Evolutionary conservation across 441 rosid genomes (phyloP), one percentile per base, ranked within the genome.

Genomic region (Melastoma candidum): DNA sequence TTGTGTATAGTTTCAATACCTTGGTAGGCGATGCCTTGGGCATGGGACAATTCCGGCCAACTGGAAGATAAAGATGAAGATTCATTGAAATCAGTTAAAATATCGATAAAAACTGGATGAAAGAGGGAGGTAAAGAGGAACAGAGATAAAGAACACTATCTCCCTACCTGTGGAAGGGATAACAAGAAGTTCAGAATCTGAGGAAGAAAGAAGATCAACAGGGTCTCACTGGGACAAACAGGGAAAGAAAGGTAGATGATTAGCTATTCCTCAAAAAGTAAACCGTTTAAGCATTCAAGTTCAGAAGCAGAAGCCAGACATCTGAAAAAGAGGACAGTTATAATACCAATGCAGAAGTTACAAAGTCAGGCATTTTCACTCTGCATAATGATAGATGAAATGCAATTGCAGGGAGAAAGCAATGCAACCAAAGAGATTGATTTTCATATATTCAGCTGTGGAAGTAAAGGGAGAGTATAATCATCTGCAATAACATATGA

Each of bases 11-110:
- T 46, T 52, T 61, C 24, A 7, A 26, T 84, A 92, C 98, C 79
- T 78, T 2, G 98, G 97, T 56, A 92, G 83, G 26, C 98, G 95
- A 77, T 92, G 98, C 46, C 97, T 77, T 36, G 98, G 97, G 70
- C 98, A 88, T 58, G 75, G 70, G 41, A 84, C 74, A 69, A 65
- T 70, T 60, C 98, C 98, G 57, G 79, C 79, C 64, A 88, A 85
- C 97, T 92, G 77, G 68, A 51, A 61, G 61, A 60, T 66, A 24
- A 39, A 26, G 45, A 57, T 4, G 26, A 17, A 24, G 62, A 41
- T 11, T 71, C 80, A 64, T 76, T 73, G 69, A 57, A 13, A 22
- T 48, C 58, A 60, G 46, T 27, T 55, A 59, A 44, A 60, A 22
- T 17, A 48, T 48, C 44, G 61, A 48, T 53, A 53, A 29, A 46